Percentiles rank a stretch among this genome's conserved stretches.
Conservation (phyloP, 768 basidiomycete genomes). For the Tulasnella sp. region DNA sequence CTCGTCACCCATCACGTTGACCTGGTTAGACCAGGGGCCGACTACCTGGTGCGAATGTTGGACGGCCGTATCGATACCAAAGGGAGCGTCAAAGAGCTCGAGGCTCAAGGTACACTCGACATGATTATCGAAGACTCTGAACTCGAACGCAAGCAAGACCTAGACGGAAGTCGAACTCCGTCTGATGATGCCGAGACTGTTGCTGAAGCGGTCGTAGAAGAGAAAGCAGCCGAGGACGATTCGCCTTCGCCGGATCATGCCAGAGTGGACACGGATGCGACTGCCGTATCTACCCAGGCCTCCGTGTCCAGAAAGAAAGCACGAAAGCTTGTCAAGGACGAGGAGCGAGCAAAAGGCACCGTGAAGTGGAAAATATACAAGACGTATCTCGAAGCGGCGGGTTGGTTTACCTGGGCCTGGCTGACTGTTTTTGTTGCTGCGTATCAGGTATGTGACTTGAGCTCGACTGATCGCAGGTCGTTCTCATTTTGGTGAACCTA, state of each 20-base stretch:
- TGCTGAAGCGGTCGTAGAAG: conserved; percentile 21
- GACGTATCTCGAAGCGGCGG: conserved; percentile 30
- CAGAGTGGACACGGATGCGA: neutral
- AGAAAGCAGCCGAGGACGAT: conserved; percentile 41
- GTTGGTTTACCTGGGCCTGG: conserved; percentile 51
- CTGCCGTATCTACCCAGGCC: neutral
- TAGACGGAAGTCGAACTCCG: conserved; percentile 19
- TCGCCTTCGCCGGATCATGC: conserved; percentile 30
- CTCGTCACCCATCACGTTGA: conserved; percentile 38
- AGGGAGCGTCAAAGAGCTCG: conserved; percentile 29
- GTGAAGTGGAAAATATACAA: conserved; percentile 30
- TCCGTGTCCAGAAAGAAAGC: neutral
- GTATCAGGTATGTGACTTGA: conserved; percentile 2
- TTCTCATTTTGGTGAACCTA: neutral
- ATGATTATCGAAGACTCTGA: conserved; percentile 24
- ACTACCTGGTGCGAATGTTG: conserved; percentile 31
- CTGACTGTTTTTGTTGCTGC: neutral
- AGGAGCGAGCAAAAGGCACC: conserved; percentile 26
- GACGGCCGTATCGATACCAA: conserved; percentile 33
- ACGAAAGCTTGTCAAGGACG: conserved; percentile 23
- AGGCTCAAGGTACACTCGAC: conserved; percentile 26
- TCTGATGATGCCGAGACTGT: conserved; percentile 22
- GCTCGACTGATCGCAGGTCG: neutral
- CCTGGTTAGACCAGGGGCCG: conserved; percentile 29
- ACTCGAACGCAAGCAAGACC: conserved; percentile 21